Conservation (phyloP, 352 stramenopile genomes). For the Globisporangium lucens region DNA sequence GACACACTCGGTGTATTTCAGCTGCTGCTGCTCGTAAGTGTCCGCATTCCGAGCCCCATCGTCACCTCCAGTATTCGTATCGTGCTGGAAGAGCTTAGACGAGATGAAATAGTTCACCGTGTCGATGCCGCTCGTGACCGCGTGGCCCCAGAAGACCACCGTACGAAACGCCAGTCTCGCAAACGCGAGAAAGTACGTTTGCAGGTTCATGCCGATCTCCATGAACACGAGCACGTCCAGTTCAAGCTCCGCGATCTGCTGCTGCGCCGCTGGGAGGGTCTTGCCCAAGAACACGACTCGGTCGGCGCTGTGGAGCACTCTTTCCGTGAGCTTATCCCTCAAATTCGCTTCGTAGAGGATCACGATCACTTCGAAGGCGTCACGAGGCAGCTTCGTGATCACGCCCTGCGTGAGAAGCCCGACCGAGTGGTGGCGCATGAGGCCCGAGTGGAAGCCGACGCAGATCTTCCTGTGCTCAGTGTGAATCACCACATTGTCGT, state of each 20-base stretch:
- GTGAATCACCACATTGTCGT: neutral
- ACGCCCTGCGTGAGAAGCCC: constrained; percentile 48
- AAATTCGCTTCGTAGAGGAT: constrained; percentile 18
- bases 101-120: constrained; percentile 65
- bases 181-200: constrained; percentile 62
- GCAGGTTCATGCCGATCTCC: constrained; percentile 56
- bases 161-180: constrained; percentile 38
- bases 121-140: constrained; percentile 49
- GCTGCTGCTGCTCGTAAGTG: constrained; percentile 7
- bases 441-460: constrained; percentile 50
- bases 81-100: constrained; percentile 37
- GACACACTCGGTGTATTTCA: constrained; percentile 49
- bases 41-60: neutral
- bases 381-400: constrained; percentile 23
- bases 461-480: constrained; percentile 12
- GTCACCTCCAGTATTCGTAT: neutral
- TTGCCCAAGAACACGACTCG: constrained; percentile 16
- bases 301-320: constrained; percentile 7
- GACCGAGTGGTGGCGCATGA: constrained; percentile 57
- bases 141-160: constrained; percentile 59
- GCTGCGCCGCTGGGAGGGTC: constrained; percentile 26
- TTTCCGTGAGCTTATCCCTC: constrained; percentile 21
- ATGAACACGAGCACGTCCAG: constrained; percentile 67
- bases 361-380: constrained; percentile 30
- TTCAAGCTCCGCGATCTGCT: constrained; percentile 27